Conservation (phyloP, 2,329 filamentous ascomycete genomes). For the Fusarium odoratissimum region DNA sequence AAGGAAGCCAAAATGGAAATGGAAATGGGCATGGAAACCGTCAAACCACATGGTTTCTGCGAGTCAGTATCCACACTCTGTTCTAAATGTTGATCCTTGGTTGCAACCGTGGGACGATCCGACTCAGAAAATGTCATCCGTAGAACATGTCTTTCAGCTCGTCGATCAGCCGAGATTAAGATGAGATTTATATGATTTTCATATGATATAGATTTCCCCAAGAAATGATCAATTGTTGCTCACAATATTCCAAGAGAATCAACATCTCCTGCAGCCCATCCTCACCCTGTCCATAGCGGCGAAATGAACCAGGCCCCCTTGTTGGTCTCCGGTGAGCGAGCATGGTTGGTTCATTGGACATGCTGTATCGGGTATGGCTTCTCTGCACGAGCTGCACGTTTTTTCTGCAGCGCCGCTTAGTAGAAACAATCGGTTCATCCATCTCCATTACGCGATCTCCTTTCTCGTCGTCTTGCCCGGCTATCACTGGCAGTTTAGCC, state of each 20-base stretch:
- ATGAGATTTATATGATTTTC: background rate
- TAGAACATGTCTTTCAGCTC: conserved; percentile 1
- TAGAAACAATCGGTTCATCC: conserved; percentile 12
- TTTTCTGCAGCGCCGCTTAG: conserved; percentile 7
- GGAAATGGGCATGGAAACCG: conserved; percentile 2
- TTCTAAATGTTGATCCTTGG: conserved; percentile 16
- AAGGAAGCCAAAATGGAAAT: background rate
- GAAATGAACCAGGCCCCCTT: conserved; percentile 12
- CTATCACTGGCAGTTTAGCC: conserved; percentile 19
- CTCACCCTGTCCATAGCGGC: conserved; percentile 17
- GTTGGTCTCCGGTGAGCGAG: conserved; percentile 24
- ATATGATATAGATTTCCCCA: background rate
- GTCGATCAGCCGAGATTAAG: conserved; percentile 25
- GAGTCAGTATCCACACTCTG: conserved; percentile 36
- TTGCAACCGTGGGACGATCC: conserved; percentile 5
- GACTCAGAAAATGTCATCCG: conserved; percentile 13
- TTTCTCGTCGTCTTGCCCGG: conserved; percentile 28
- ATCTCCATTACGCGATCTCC: conserved; percentile 32
- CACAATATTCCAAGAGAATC: background rate
- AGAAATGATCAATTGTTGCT: background rate
- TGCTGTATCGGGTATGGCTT: conserved; percentile 42
- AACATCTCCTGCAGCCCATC: background rate
- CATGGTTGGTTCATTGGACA: conserved; percentile 43
- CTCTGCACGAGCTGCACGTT: conserved; percentile 26
- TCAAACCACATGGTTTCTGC: conserved; percentile 36